Conservation (phyloP, 768 basidiomycete genomes). For the Auricularia cornea region DNA sequence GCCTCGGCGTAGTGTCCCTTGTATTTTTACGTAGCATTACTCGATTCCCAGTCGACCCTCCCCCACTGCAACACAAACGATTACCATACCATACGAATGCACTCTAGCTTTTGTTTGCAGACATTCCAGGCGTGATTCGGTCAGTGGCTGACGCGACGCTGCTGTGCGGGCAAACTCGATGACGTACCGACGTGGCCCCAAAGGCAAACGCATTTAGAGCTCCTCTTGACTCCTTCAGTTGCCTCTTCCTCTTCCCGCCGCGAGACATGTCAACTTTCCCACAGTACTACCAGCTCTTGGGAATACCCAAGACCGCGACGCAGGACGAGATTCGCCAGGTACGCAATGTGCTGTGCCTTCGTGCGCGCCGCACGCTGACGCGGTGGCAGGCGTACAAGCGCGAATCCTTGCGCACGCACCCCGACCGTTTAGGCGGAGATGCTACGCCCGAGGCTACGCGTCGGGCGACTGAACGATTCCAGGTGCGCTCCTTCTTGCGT, state of each 20-base stretch:
- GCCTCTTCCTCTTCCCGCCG: conserved; percentile 15
- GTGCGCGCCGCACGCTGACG: neutral
- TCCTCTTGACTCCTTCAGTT: neutral
- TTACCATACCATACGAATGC: too few species aligned
- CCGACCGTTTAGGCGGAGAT: conserved; percentile 62
- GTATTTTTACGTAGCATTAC: too few species aligned
- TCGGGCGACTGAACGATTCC: conserved; percentile 75
- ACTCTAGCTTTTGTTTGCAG: too few species aligned
- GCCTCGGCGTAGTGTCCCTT: too few species aligned
- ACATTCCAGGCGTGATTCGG: too few species aligned
- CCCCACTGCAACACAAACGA: too few species aligned
- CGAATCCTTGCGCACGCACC: conserved; percentile 80
- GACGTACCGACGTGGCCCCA: too few species aligned
- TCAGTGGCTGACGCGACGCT: too few species aligned
- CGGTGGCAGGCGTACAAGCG: conserved; percentile 55
- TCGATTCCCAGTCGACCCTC: too few species aligned
- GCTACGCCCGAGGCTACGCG: conserved; percentile 64
- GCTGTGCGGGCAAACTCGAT: too few species aligned
- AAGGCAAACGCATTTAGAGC: too few species aligned
- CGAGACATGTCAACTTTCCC: conserved; percentile 62
- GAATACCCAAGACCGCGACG: conserved; percentile 46
- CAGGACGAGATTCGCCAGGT: conserved; percentile 55
- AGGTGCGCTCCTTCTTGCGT: conserved; percentile 46
- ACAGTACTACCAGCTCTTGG: conserved; percentile 67
- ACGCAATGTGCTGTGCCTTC: conserved; percentile 2